Base-by-base conservation (phyloP, 2,329 filamentous ascomycete genomes). In the Tolypocladium ovalisporum region DNA sequence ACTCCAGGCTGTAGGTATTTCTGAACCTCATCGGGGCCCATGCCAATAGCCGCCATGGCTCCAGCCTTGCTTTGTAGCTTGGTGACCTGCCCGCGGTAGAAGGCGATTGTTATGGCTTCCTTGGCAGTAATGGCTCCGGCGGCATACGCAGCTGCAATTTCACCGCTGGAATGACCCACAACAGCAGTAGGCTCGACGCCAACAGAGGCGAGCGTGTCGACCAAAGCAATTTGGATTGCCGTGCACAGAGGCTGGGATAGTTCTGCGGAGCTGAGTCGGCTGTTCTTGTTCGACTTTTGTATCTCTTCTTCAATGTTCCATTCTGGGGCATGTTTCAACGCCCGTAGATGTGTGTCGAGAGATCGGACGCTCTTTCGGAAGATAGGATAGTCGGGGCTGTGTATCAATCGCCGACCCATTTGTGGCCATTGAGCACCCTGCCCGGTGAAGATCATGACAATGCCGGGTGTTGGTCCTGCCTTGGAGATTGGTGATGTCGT, bases 31-130 rank as follows among this genome's bases (percentile, higher is more conserved):
- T 56, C 57, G n/a, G 60, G 54, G 2, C 70, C 66, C 0, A 74
- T 60, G 1, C 70, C 70, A 12, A 74, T 62, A 2, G 71, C 69
- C 29, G 68, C 67, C 36, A 36, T 36, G 9, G 29, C 29, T 8
- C 47, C 47, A 15, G 47, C 29, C 9, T n/a, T 52, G 29, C 2
- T 35, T 8, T 52, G 47, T 9, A 22, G 47, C 3, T 4, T 13
- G 4, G 47, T n/a, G 4, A 52, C 47, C 27, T 17, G 24, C 5
- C 22, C 71, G 72, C 72, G 29, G 62, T 63, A 34, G 9, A 13
- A 12, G 15, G 56, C 39, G 35, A 51, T 3, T 1, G 19, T 6
- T 2, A 52, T n/a, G 27, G 47, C 27, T 3, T 27, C 52, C 10
- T 55, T 44, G 29, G 19, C 29, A 1, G 29, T 35, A 2, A 52